phyloP scores from a whole-genome alignment of 495 filamentous ascomycete genomes.

The Aspergillus sparsus region DNA sequence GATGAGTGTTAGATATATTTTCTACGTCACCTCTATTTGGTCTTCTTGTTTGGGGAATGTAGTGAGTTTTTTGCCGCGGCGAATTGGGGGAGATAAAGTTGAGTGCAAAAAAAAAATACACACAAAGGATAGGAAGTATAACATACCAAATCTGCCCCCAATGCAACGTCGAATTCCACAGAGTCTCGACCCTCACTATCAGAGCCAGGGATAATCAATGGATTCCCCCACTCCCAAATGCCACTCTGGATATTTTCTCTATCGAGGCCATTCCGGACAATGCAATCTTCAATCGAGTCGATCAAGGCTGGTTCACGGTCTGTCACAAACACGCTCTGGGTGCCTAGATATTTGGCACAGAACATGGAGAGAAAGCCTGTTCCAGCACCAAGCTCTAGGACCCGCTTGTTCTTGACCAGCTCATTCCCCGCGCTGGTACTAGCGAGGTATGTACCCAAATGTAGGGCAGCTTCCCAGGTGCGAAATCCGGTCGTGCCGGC shows the following conservation, averaged over 20 bases:
- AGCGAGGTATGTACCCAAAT: slow-evolving; percentile 73
- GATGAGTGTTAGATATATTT: too few species aligned
- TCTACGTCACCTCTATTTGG: too few species aligned
- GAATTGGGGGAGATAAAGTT: too few species aligned
- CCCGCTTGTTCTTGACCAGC: slow-evolving; percentile 54
- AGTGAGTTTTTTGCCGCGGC: too few species aligned
- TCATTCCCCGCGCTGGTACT: slow-evolving; percentile 40
- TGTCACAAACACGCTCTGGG: slow-evolving; percentile 66
- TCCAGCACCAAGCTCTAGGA: slow-evolving; percentile 88
- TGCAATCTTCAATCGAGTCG: slow-evolving; percentile 64
- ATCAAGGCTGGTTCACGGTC: slow-evolving; percentile 79
- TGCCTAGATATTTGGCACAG: slow-evolving; percentile 71
- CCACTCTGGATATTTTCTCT: slow-evolving; percentile 40
- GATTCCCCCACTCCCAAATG: slow-evolving; percentile 45
- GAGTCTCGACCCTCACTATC: neutral
- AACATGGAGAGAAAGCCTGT: slow-evolving; percentile 84
- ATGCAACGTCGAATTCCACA: slow-evolving; percentile 45
- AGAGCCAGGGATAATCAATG: slow-evolving; percentile 20
- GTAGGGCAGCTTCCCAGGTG: slow-evolving; percentile 93
- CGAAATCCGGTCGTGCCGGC: slow-evolving; percentile 81
- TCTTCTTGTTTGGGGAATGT: too few species aligned
- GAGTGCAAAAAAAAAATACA: neutral
- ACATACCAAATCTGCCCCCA: slow-evolving; percentile 53
- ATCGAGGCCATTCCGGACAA: slow-evolving; percentile 65
- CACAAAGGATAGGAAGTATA: slow-evolving; percentile 2